phyloP scores from a whole-genome alignment of 805 yeast species.

The Nakazawaea ishiwadae region DNA sequence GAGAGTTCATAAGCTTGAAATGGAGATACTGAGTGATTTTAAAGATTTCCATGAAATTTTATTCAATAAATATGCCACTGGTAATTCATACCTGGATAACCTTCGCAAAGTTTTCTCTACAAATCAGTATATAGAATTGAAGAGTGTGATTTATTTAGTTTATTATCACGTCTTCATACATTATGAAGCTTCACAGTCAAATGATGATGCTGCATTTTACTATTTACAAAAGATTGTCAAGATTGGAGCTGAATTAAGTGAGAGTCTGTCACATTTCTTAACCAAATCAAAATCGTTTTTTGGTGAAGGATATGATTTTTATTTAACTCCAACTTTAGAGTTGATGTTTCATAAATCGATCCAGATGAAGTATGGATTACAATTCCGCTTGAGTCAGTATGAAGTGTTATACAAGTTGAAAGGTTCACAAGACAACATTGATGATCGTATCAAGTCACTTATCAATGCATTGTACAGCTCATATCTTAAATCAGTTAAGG shows the following conservation, averaged over 20 bases:
- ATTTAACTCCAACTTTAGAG: constrained; percentile 33
- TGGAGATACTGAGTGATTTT: not conserved
- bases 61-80: not conserved
- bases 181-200: constrained; percentile 13
- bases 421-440: not conserved
- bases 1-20: not conserved
- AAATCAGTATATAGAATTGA: constrained; percentile 7
- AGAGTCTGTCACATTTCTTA: not conserved
- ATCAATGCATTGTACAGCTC: not conserved
- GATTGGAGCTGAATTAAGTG: not conserved
- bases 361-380: constrained; percentile 22
- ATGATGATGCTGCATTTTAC: constrained; percentile 1
- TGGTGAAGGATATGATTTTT: constrained; percentile 33
- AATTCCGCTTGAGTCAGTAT: constrained; percentile 25
- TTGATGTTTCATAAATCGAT: constrained; percentile 32
- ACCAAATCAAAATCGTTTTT: constrained; percentile 13
- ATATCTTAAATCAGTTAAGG: not conserved
- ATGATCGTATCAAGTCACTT: not conserved
- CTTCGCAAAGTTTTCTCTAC: not conserved
- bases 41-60: constrained; percentile 1
- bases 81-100: not conserved
- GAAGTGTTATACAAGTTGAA: constrained; percentile 7
- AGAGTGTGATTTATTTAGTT: constrained; percentile 17
- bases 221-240: not conserved
- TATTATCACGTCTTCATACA: constrained; percentile 17